phyloP scores from a whole-genome alignment of 2,329 filamentous ascomycete genomes.

The Aspergillus sp. region DNA sequence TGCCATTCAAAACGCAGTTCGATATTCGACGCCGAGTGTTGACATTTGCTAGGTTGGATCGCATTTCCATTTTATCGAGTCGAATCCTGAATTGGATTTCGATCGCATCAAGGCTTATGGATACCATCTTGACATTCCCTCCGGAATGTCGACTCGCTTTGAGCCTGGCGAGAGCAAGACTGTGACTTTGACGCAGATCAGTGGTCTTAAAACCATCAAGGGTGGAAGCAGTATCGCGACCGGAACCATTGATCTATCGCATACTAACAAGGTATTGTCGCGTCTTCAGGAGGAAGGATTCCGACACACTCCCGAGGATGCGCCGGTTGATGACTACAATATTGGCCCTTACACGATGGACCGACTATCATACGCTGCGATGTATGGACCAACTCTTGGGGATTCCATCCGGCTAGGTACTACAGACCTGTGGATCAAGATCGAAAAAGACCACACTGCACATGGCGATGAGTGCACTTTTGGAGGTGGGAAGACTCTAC shows the following conservation, averaged over 20 bases:
- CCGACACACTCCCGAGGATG: slow-evolving; percentile 70
- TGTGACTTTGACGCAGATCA: slow-evolving; percentile 85
- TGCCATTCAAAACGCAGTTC: no score
- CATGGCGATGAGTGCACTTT: slow-evolving; percentile 96
- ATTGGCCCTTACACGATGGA: slow-evolving; percentile 70
- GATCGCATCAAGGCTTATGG: slow-evolving; percentile 81
- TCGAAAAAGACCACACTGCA: slow-evolving; percentile 79
- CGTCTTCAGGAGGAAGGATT: slow-evolving; percentile 73
- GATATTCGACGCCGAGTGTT: no score
- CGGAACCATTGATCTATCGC: slow-evolving; percentile 66
- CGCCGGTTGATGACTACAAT: slow-evolving; percentile 51
- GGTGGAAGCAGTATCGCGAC: slow-evolving; percentile 80
- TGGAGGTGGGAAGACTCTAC: slow-evolving; percentile 90
- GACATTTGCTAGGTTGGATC: slow-evolving; percentile 66
- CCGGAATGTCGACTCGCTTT: slow-evolving; percentile 88
- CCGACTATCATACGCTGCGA: slow-evolving; percentile 73
- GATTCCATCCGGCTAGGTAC: slow-evolving; percentile 76
- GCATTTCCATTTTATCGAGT: slow-evolving; percentile 95
- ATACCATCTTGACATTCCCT: slow-evolving; percentile 82
- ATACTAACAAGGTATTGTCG: slow-evolving; percentile 65
- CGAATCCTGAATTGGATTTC: slow-evolving; percentile 86
- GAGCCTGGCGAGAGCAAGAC: slow-evolving; percentile 92
- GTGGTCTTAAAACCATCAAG: slow-evolving; percentile 72
- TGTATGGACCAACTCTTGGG: slow-evolving; percentile 92
- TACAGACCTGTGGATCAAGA: slow-evolving; percentile 86